These are phyloP conservation scores for Arachnopeziza araneosa DNA, from an alignment of 2,329 filamentous ascomycete species.

Conservation along the genomic window DNA sequence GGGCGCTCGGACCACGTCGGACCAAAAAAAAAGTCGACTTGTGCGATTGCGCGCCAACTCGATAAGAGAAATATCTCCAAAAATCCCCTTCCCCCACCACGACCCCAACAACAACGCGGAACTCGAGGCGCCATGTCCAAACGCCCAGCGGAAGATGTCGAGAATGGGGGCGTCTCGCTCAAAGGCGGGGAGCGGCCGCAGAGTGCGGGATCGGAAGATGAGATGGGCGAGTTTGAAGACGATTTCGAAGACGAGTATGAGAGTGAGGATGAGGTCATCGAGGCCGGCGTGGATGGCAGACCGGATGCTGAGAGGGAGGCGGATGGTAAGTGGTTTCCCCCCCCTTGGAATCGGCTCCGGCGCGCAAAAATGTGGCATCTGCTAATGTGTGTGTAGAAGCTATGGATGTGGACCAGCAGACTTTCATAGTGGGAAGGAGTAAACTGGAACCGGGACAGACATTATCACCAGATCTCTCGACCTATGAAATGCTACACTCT, in stretches of 20 bases:
- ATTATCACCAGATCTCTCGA: slow-evolving; percentile 83
- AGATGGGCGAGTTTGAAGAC: slow-evolving; percentile 84
- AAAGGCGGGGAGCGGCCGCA: slow-evolving; percentile 58
- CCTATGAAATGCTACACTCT: slow-evolving; percentile 96
- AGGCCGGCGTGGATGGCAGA: slow-evolving; percentile 88
- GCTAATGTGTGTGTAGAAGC: slow-evolving; percentile 45
- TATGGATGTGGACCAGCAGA: slow-evolving; percentile 92
- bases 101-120: background rate
- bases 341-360: slow-evolving; percentile 2
- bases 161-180: slow-evolving; percentile 43
- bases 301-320: slow-evolving; percentile 90
- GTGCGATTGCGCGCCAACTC: background rate
- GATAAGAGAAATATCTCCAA: slow-evolving; percentile 20
- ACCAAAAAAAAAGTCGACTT: slow-evolving; percentile 6
- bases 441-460: slow-evolving; percentile 89
- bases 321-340: slow-evolving; percentile 47
- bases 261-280: slow-evolving; percentile 85
- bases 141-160: slow-evolving; percentile 46
- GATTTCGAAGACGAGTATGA: slow-evolving; percentile 92
- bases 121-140: slow-evolving; percentile 44
- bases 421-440: slow-evolving; percentile 91
- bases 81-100: background rate
- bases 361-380: slow-evolving; percentile 9
- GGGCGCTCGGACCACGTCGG: background rate
- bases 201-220: slow-evolving; percentile 59